A percentile compares a stretch with the other conserved stretches of the same genome.
Evolutionary conservation across 768 basidiomycete genomes (phyloP).

Genomic region (Termitomyces sp.): DNA sequence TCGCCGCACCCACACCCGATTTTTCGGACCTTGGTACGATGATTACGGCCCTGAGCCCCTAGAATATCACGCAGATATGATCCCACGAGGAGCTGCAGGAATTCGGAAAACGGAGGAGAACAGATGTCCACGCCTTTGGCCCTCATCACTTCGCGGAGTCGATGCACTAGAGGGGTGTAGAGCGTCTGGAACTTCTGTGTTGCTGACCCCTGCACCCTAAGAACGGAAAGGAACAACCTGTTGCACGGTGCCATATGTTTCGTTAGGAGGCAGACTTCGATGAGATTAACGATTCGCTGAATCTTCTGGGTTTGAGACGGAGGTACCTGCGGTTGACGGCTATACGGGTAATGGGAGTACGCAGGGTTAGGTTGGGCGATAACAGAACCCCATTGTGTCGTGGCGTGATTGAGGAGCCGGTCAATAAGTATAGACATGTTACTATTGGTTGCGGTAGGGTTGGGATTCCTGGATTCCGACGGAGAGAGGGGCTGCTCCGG

Average conservation of each 20-base stretch:
- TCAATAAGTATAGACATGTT: conserved; percentile 18
- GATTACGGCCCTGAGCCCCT: conserved; percentile 19
- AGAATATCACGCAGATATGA: conserved; percentile 28
- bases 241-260: conserved; percentile 19
- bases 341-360: neutral
- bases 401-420: conserved; percentile 17
- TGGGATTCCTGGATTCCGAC: neutral
- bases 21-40: conserved; percentile 22
- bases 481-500: conserved; percentile 7
- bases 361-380: neutral
- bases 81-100: conserved; percentile 28
- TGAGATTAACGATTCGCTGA: conserved; percentile 23
- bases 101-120: conserved; percentile 27
- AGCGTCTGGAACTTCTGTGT: conserved; percentile 24
- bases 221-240: conserved; percentile 23
- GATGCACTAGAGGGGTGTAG: conserved; percentile 26
- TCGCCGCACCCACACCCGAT: conserved; percentile 33
- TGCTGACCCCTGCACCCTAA: conserved; percentile 16
- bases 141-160: conserved; percentile 20
- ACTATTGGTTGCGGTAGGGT: neutral
- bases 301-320: conserved; percentile 18
- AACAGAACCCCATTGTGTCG: conserved; percentile 21
- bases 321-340: no score
- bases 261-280: conserved; percentile 24
- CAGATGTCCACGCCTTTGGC: conserved; percentile 18